Conservation (phyloP, 257 asterid genomes). For the Scutellaria minor region DNA sequence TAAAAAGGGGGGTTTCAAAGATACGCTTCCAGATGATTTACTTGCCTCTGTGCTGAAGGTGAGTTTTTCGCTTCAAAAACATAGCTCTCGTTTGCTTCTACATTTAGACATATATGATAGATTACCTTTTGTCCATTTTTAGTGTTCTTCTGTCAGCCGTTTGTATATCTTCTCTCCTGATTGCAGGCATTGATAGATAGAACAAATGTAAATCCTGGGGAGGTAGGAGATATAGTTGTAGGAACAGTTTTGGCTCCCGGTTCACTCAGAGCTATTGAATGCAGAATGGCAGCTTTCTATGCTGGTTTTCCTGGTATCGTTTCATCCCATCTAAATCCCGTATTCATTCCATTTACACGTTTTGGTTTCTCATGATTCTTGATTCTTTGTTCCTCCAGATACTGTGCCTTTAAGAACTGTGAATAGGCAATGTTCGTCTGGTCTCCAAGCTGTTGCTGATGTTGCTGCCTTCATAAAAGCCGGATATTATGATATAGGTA, state of each 20-base stretch:
- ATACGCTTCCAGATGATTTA: conserved; percentile 87
- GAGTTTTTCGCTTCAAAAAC: conserved; percentile 17
- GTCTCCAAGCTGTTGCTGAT: conserved; percentile 97
- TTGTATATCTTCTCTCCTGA: neutral
- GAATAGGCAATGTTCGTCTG: conserved; percentile 92
- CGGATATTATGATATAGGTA: conserved; percentile 91
- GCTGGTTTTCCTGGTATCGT: conserved; percentile 91
- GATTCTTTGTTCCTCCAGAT: conserved; percentile 48
- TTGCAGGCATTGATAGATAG: conserved; percentile 74
- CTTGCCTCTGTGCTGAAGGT: conserved; percentile 93
- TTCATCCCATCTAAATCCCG: neutral
- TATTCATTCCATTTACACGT: neutral
- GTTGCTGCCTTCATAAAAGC: conserved; percentile 91
- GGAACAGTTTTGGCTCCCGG: conserved; percentile 93
- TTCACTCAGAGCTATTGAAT: conserved; percentile 80
- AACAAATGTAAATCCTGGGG: conserved; percentile 72
- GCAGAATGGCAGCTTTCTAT: conserved; percentile 90
- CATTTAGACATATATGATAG: neutral
- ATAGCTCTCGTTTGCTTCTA: neutral
- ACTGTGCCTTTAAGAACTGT: conserved; percentile 86
- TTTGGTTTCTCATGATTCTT: conserved; percentile 10
- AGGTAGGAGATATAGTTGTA: conserved; percentile 93
- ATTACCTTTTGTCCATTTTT: neutral
- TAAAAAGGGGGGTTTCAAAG: conserved; percentile 87
- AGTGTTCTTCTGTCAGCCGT: neutral